Evolutionary conservation across 495 filamentous ascomycete genomes (phyloP), one percentile per base, ranked within the genome.

Genomic region (Tetracladium setigerum): DNA sequence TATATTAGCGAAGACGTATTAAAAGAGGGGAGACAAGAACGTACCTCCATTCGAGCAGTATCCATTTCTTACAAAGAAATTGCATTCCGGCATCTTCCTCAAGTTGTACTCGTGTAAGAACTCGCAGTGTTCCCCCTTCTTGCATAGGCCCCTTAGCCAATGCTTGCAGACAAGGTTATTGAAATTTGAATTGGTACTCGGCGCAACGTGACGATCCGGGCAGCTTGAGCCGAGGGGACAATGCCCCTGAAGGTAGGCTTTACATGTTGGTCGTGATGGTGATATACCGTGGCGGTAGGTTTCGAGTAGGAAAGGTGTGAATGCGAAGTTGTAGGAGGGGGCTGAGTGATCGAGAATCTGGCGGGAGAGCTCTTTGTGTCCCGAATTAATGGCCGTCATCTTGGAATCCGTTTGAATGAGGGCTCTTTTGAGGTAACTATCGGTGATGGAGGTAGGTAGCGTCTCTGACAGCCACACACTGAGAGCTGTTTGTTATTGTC

Each of bases 21-120:
- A 13, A 27, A 38, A 17, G 18, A 9, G 17, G 16, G 13, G 38
- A 48, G 13, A 13, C 11, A 24, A 9, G 13, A 10, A 41, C 48
- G 18, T 53, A 59, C 56, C 56, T 55, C 90, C 89, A 65, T 95
- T 95, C 57, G 83, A 84, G 67, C 92, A 98, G 67, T 91, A 95
- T 46, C 86, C 87, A 60, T 89, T 86, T 49, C 88, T 82, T 13
- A 86, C 79, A 56, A 87, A 92, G 58, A 88, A 89, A 60, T 89
- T 92, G 70, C 92, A 98, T 67, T 96, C 92, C 38, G 90, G 88
- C 91, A 95, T 94, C 67, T 89, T 87, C 40, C 92, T 83, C 55
- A 98, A 78, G 73, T 98, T 96, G 74, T 94, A 98, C 69, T 95
- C 91, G 70, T 98, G 92, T 47, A 95, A 72, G 61, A 95, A 98